Evolutionary conservation across 2,329 filamentous ascomycete genomes (phyloP).

Genomic region (Endoconidiophora laricicola): DNA sequence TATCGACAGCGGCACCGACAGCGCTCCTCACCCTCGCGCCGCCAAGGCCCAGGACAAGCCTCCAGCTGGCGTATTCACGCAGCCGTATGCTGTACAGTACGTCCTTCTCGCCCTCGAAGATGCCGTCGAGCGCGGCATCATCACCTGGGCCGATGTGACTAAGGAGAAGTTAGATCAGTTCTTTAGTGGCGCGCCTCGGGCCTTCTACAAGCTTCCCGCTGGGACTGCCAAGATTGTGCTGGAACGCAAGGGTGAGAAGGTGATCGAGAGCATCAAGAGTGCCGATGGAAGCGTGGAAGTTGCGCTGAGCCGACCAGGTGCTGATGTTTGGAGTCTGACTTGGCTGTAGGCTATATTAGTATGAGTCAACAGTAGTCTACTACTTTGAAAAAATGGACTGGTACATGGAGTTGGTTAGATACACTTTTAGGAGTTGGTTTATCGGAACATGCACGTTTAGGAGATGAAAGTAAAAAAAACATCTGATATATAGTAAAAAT

Average conservation of each 20-base stretch:
- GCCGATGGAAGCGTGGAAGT: slow-evolving; percentile 26
- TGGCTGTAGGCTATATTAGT: slow-evolving; percentile 18
- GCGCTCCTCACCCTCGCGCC: slow-evolving; percentile 44
- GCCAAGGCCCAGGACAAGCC: slow-evolving; percentile 41
- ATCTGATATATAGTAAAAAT: no score
- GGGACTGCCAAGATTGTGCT: slow-evolving; percentile 21
- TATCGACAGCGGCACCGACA: slow-evolving; percentile 34
- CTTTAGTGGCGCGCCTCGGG: slow-evolving; percentile 33
- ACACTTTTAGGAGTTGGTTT: no score
- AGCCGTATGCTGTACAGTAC: slow-evolving; percentile 50
- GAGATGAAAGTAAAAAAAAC: no score
- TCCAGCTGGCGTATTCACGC: slow-evolving; percentile 65
- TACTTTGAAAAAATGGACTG: no score
- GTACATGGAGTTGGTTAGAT: no score
- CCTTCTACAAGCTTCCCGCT: slow-evolving; percentile 32
- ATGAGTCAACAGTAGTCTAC: background rate
- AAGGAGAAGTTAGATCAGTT: slow-evolving; percentile 38
- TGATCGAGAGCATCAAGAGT: slow-evolving; percentile 24
- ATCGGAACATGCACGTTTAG: no score
- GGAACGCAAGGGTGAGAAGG: slow-evolving; percentile 26
- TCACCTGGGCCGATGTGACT: slow-evolving; percentile 35
- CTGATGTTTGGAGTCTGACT: slow-evolving; percentile 25
- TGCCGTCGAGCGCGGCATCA: slow-evolving; percentile 36
- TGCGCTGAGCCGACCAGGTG: slow-evolving; percentile 26
- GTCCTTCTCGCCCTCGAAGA: slow-evolving; percentile 47